phyloP scores from a whole-genome alignment of 202 grass and related monocot genomes.

The Zoysia matrella region DNA sequence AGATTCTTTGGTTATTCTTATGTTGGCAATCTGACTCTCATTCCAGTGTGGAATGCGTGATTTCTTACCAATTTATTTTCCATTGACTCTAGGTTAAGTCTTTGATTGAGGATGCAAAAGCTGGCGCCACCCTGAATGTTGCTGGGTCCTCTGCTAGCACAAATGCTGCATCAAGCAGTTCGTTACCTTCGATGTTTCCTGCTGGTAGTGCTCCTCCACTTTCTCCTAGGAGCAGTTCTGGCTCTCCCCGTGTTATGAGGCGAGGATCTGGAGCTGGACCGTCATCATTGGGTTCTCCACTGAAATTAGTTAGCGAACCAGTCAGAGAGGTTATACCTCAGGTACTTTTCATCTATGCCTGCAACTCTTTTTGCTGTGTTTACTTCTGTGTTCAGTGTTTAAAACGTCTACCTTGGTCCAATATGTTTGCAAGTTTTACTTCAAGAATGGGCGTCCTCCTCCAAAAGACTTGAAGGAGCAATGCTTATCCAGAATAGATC shows the following conservation, averaged over 20 bases:
- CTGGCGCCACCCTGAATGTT: conserved; percentile 61
- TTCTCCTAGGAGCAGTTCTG: conserved; percentile 28
- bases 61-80: conserved; percentile 23
- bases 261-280: too few relatives aligned
- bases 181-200: conserved; percentile 93
- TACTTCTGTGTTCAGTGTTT: conserved; percentile 20
- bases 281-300: too few relatives aligned
- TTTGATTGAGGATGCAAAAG: conserved; percentile 90
- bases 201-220: conserved; percentile 96
- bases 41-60: too few relatives aligned
- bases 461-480: conserved; percentile 91
- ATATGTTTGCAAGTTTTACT: conserved; percentile 82
- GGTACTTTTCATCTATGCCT: conserved; percentile 52
- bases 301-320: conserved; percentile 33
- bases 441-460: conserved; percentile 86
- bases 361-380: conserved; percentile 13
- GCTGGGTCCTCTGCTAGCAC: conserved; percentile 60
- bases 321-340: conserved; percentile 96
- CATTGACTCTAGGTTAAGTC: conserved; percentile 68
- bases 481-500: conserved; percentile 67
- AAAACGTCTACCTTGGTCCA: not conserved
- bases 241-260: too few relatives aligned
- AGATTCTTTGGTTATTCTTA: conserved; percentile 1
- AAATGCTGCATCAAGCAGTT: conserved; percentile 65
- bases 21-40: not conserved